A percentile compares a stretch with the other conserved stretches of the same genome.
Conservation (phyloP, 2,329 filamentous ascomycete species). For the Phialemonium atrogriseum region DNA sequence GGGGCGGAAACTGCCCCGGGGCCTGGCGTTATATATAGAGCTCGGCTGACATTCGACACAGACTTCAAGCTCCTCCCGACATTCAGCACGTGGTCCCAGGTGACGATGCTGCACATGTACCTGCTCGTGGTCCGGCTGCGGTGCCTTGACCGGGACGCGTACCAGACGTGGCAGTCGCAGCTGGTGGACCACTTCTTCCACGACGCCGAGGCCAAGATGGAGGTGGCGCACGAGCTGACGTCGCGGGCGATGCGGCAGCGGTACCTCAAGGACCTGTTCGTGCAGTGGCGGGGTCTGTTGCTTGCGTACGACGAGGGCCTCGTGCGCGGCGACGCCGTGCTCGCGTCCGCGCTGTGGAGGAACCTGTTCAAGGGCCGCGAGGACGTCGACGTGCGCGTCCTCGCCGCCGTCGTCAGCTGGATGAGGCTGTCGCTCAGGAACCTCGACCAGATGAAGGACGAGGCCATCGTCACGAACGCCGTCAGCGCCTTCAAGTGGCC, state of each 20-base stretch:
- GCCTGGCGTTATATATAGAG: too few species aligned
- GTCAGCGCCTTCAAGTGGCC: conserved; percentile 34
- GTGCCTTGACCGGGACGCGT: conserved; percentile 61
- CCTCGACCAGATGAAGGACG: conserved; percentile 42
- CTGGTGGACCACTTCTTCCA: conserved; percentile 94
- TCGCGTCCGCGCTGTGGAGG: conserved; percentile 82
- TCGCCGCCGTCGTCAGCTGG: conserved; percentile 49
- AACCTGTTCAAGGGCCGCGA: conserved; percentile 73
- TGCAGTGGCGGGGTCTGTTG: conserved; percentile 84
- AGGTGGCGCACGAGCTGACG: conserved; percentile 64
- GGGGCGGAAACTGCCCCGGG: too few species aligned
- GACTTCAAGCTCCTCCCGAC: conserved; percentile 74
- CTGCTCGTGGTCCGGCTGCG: conserved; percentile 77
- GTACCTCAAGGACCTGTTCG: conserved; percentile 79
- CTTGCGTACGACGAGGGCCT: conserved; percentile 80
- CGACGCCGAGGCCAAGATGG: conserved; percentile 77
- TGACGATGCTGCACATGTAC: conserved; percentile 96
- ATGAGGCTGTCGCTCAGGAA: conserved; percentile 39
- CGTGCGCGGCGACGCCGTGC: conserved; percentile 65
- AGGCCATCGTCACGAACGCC: conserved; percentile 22
- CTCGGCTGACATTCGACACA: conserved; percentile 25
- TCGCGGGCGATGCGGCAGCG: conserved; percentile 52
- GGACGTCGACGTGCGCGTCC: conserved; percentile 39
- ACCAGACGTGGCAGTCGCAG: conserved; percentile 77
- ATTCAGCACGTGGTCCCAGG: conserved; percentile 92